phyloP scores from a whole-genome alignment of 2,329 filamentous ascomycete genomes.

The Colletotrichum navitas region DNA sequence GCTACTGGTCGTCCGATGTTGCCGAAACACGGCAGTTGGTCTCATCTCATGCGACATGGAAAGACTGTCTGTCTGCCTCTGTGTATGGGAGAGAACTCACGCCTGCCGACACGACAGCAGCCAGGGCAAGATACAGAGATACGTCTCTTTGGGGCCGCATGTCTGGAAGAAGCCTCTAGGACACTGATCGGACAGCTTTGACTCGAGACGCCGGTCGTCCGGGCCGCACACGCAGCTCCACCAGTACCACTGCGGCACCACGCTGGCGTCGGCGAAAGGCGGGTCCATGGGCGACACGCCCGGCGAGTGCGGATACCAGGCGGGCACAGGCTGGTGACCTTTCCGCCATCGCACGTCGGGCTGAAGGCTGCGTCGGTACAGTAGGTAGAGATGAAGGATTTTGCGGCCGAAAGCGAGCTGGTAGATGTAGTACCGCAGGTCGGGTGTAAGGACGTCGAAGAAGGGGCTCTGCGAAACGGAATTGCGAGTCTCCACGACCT shows the following conservation, averaged over 20 bases:
- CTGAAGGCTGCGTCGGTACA: conserved; percentile 39
- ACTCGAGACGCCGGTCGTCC: conserved; percentile 37
- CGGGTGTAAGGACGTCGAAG: conserved; percentile 38
- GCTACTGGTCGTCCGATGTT: conserved; percentile 5
- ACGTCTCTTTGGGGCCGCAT: conserved; percentile 36
- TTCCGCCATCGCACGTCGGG: conserved; percentile 40
- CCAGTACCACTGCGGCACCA: conserved; percentile 41
- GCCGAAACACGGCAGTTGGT: not conserved
- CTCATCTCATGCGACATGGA: conserved; percentile 9
- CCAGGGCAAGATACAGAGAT: conserved; percentile 38
- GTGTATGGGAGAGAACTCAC: conserved; percentile 28
- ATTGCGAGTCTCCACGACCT: not conserved
- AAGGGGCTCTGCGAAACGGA: conserved; percentile 23
- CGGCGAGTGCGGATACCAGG: conserved; percentile 40
- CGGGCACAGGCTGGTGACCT: conserved; percentile 39
- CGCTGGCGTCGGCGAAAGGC: conserved; percentile 34
- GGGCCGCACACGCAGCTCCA: conserved; percentile 42
- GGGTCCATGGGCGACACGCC: conserved; percentile 40
- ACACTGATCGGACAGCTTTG: conserved; percentile 37
- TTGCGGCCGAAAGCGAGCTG: conserved; percentile 38
- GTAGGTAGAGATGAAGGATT: conserved; percentile 39
- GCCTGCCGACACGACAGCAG: conserved; percentile 39
- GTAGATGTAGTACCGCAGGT: conserved; percentile 42
- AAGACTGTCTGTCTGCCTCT: not conserved
- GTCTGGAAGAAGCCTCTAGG: conserved; percentile 41